These are phyloP conservation scores for Metschnikowia similis DNA, from an alignment of 805 yeast genomes.

Conservation along the genomic window DNA sequence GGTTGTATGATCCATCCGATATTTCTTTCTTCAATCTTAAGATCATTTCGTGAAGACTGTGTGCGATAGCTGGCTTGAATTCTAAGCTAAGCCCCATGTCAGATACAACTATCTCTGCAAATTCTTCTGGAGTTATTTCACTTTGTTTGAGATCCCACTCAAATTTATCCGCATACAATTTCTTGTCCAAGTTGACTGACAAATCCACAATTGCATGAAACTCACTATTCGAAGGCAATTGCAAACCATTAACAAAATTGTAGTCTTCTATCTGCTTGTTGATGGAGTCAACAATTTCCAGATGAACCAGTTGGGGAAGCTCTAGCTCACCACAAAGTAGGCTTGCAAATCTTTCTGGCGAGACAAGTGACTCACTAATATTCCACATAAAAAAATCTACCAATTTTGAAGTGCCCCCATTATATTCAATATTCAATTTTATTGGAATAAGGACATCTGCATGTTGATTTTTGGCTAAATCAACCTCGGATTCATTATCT, in stretches of 20 bases:
- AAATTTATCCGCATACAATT: constrained; percentile 83
- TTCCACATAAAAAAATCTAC: constrained; percentile 77
- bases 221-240: constrained; percentile 54
- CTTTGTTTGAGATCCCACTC: constrained; percentile 79
- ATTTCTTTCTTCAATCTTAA: constrained; percentile 77
- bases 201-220: constrained; percentile 75
- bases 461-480: neutral
- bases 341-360: constrained; percentile 72
- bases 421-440: constrained; percentile 56
- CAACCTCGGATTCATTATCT: constrained; percentile 1
- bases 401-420: constrained; percentile 43
- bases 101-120: constrained; percentile 75
- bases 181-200: constrained; percentile 77
- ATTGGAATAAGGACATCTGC: constrained; percentile 58
- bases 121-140: constrained; percentile 70
- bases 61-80: constrained; percentile 85
- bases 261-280: constrained; percentile 78
- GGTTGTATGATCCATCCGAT: constrained; percentile 51
- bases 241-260: constrained; percentile 56
- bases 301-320: constrained; percentile 61
- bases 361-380: constrained; percentile 54
- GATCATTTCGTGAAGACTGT: constrained; percentile 76
- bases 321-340: constrained; percentile 82
- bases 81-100: constrained; percentile 85
- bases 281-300: constrained; percentile 64